Base-by-base conservation (phyloP, 331 rosid genomes). In the Saraca asoca region DNA sequence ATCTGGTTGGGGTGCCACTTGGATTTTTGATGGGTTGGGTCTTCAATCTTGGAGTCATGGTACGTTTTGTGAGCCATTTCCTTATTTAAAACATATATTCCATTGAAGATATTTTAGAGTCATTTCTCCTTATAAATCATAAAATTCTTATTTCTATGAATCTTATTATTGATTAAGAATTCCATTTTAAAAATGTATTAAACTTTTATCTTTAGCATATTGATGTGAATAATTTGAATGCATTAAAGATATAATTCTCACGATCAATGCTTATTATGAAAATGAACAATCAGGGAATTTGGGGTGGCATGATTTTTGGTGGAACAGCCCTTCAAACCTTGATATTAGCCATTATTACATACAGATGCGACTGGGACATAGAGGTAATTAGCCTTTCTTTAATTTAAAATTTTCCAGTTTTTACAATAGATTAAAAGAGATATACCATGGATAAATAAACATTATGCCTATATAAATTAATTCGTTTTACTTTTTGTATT, bases 291-390 rank as follows among this genome's bases (percentile, higher is more conserved):
- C 48, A 84, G 95, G 95, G 90, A 66, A 83, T 88, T 9, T 88
- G 95, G 95, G 92, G 79, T 0, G 92, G 92, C 29, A 88, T 88
- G 95, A 88, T 88, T 7, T 85, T 88, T 62, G 95, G 95, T 7
- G 95, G 95, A 57, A 88, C 92, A 17, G 90, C 92, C 35, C 66
- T 82, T 44, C 96, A 88, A 37, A 88, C 96, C 12, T 58, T 84
- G 65, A 34, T 88, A 51, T 78, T 88, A 72, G 33, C 69, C 72
- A 5, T 66, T 33, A 80, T 84, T 57, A 86, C 92, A 39, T 50
- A 71, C 5, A 52, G 84, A 12, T 86, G 96, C 17, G 84, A 88
- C 29, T 88, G 96, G 96, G 87, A 88, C 7, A 76, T 24, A 66
- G 93, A 88, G 88, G 93, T 84, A 71, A 18, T 5, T 11, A 57